These are phyloP conservation scores for Komagataella pseudopastoris DNA, from an alignment of 805 yeast species.

Conservation along the genomic window DNA sequence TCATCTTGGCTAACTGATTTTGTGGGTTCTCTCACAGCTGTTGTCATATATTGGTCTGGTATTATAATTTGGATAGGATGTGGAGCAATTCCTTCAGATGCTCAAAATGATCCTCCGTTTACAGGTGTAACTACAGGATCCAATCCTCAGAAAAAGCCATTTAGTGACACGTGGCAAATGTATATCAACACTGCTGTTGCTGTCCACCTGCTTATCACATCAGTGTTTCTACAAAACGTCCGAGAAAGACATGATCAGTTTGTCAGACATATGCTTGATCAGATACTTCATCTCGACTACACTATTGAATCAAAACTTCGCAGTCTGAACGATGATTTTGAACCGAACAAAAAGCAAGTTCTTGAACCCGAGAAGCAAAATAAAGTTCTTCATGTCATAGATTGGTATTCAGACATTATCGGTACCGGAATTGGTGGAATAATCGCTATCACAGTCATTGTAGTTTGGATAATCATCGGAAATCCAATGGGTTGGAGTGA, in stretches of 20 bases:
- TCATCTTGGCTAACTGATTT: conserved; percentile 12
- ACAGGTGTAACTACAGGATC: neutral
- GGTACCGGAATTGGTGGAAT: conserved; percentile 27
- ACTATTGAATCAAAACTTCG: conserved; percentile 5
- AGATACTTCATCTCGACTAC: conserved; percentile 7
- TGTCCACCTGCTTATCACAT: conserved; percentile 19
- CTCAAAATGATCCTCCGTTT: neutral
- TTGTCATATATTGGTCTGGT: conserved; percentile 22
- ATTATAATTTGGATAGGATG: conserved; percentile 24
- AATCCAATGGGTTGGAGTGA: conserved; percentile 19
- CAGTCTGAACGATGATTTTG: conserved; percentile 17
- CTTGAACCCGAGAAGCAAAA: conserved; percentile 13
- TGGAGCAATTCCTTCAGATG: conserved; percentile 14
- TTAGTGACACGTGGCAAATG: conserved; percentile 25
- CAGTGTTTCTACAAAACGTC: conserved; percentile 12
- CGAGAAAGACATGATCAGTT: neutral
- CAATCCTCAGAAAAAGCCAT: conserved; percentile 8
- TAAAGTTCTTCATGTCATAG: conserved; percentile 14
- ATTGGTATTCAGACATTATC: conserved; percentile 25
- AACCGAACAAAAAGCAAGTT: conserved; percentile 10
- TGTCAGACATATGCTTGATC: neutral
- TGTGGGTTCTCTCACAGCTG: conserved; percentile 18
- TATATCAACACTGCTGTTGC: conserved; percentile 28
- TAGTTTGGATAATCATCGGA: conserved; percentile 24
- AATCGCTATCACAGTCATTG: conserved; percentile 18